Percentiles rank a stretch among this genome's conserved stretches.
phyloP scores from a whole-genome alignment of 177 flowering plant genomes.

The Vitis hybrid region DNA sequence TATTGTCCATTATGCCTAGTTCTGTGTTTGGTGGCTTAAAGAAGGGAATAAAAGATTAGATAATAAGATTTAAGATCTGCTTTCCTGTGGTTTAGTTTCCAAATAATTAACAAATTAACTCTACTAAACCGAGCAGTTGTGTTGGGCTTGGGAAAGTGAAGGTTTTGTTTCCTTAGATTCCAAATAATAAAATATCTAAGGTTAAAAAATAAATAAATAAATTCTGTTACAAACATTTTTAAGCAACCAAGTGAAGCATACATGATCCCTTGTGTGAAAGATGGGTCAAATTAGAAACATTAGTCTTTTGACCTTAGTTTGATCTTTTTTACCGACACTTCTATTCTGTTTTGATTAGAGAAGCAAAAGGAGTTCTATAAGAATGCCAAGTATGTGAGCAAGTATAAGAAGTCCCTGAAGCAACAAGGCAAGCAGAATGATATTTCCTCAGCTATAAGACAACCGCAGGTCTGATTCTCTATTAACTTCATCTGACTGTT shows the following conservation, averaged over 20 bases:
- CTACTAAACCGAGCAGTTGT: not conserved
- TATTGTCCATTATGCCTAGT: no score
- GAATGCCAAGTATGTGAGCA: conserved; percentile 70
- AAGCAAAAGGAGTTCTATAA: conserved; percentile 80
- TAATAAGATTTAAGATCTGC: not conserved
- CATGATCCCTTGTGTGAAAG: no score
- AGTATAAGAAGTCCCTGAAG: conserved; percentile 61
- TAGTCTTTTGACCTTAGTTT: not conserved
- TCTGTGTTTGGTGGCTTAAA: no score
- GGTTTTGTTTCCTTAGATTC: not conserved
- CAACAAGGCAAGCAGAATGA: conserved; percentile 36
- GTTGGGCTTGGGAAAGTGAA: not conserved
- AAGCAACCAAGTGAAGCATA: not conserved
- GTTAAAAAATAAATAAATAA: no score
- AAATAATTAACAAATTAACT: not conserved
- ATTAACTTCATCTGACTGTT: not conserved
- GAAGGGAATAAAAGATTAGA: no score
- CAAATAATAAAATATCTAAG: no score
- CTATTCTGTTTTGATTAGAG: conserved; percentile 36
- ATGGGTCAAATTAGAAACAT: not conserved
- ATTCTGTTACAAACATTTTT: not conserved
- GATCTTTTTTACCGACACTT: not conserved
- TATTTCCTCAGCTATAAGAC: conserved; percentile 10
- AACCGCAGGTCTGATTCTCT: conserved; percentile 34
- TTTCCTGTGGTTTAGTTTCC: not conserved